Percentiles rank a stretch among this genome's conserved stretches.
phyloP scores from a whole-genome alignment of 73 alveolate genomes.

The Paramecium octaurelia region DNA sequence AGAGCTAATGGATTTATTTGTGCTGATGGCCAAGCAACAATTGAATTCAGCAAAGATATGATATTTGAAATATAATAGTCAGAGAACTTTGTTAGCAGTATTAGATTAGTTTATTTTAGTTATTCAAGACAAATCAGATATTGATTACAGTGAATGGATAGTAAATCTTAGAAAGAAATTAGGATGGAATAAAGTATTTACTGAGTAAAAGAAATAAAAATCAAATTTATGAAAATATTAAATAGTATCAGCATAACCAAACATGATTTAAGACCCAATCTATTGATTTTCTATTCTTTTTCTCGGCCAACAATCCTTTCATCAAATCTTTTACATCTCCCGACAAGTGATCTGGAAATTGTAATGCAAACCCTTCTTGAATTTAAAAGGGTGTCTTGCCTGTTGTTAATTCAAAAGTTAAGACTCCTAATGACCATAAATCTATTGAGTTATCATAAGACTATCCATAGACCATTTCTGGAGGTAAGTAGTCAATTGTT shows the following conservation, averaged over 20 bases:
- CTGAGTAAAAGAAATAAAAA: conserved; percentile 8
- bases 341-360: conserved; percentile 59
- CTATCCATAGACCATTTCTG: conserved; percentile 92
- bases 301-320: conserved; percentile 35
- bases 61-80: conserved; percentile 50
- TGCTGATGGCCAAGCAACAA: conserved; percentile 72
- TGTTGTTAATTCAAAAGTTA: conserved; percentile 90
- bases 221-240: background rate
- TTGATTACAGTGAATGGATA: background rate
- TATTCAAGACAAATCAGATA: background rate
- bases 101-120: background rate
- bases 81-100: conserved; percentile 60
- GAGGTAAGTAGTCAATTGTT: conserved; percentile 96
- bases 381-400: conserved; percentile 71
- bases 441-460: conserved; percentile 91
- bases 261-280: conserved; percentile 60
- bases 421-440: conserved; percentile 96
- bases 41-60: conserved; percentile 64
- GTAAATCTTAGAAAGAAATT: conserved; percentile 22
- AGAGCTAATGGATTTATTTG: conserved; percentile 69
- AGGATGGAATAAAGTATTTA: conserved; percentile 43
- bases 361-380: conserved; percentile 24
- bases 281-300: conserved; percentile 33
- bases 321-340: conserved; percentile 56
- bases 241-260: conserved; percentile 48